Evolutionary conservation across 352 stramenopile species (phyloP).

Genomic region (Peronosclerospora sorghi): DNA sequence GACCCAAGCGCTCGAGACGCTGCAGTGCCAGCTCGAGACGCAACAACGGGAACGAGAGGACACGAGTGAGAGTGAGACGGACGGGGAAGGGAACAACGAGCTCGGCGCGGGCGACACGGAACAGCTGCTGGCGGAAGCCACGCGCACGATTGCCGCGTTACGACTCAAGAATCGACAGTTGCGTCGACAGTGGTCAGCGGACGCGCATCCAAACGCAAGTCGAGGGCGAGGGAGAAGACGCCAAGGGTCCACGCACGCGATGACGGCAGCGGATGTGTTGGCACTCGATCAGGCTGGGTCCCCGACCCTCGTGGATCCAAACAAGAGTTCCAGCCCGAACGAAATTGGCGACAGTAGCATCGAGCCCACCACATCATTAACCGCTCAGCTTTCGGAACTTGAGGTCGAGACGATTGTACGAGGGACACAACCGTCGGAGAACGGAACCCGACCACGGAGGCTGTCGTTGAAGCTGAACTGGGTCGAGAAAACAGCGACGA

Average conservation of each 20-base stretch:
- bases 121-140: constrained; percentile 29
- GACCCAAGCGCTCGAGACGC: constrained; percentile 15
- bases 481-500: constrained; percentile 9
- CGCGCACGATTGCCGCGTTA: constrained; percentile 16
- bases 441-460: constrained; percentile 9
- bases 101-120: constrained; percentile 16
- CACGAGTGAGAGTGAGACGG: constrained; percentile 1
- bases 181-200: constrained; percentile 12
- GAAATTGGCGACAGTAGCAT: constrained; percentile 10
- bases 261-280: constrained; percentile 19
- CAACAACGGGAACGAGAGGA: constrained; percentile 6
- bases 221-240: constrained; percentile 5
- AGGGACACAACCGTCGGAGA: neutral
- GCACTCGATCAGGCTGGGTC: constrained; percentile 5
- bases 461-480: constrained; percentile 17
- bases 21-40: constrained; percentile 15
- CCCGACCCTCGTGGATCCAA: neutral
- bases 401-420: constrained; percentile 5
- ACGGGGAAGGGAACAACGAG: constrained; percentile 6
- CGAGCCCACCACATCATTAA: neutral
- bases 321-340: constrained; percentile 5
- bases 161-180: constrained; percentile 30
- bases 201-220: neutral
- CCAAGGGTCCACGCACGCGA: constrained; percentile 5
- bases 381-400: constrained; percentile 5